Base-by-base conservation (phyloP, 768 basidiomycete species). In the Kwoniella sp. region DNA sequence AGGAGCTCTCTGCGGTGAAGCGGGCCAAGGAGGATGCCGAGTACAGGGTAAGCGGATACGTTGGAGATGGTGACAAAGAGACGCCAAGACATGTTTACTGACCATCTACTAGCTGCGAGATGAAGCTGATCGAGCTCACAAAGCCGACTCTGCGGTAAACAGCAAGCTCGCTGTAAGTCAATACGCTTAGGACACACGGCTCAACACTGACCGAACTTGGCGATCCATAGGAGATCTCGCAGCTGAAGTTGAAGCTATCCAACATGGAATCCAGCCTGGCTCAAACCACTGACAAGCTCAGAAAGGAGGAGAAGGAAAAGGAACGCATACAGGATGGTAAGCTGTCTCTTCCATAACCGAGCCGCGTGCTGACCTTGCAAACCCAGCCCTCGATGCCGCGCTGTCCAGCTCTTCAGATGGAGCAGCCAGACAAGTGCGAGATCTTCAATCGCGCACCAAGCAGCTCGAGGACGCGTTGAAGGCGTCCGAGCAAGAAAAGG, bases 241-340 rank as follows among this genome's bases (percentile, higher is more conserved):
- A 60, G 12, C 36, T 65, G 17, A 45, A 61, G 9, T 50, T 73
- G 32, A 59, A 62, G 29, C 44, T 69, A n/a, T 54, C 62, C 5
- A 75, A 73, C 43, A 59, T 69, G 10, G 70, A 75, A 42, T 56
- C 68, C 0, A 63, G 64, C 12, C 29, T 70, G 20, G 34, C 46
- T 5, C 46, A 51, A 10, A 57, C 68, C 2, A 56, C 56, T 15
- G 60, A 65, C 8, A 63, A 57, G 36, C 42, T 63, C 7, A 67
- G 60, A 45, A 55, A 50, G 45, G 57, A 64, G 26, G 67, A 73
- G 23, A 73, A 66, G 37, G 65, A 70, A 25, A 69, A 59, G 5
- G 55, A 57, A 27, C 51, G 57, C 4, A 52, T 73, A 39, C 62
- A 69, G 43, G 64, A 67, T 47, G 65, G 69, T 69, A 17, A 29